Evolutionary conservation across 2,329 filamentous ascomycete species (phyloP), one percentile per base, ranked within the genome.

Genomic region (Alternaria brassicae): DNA sequence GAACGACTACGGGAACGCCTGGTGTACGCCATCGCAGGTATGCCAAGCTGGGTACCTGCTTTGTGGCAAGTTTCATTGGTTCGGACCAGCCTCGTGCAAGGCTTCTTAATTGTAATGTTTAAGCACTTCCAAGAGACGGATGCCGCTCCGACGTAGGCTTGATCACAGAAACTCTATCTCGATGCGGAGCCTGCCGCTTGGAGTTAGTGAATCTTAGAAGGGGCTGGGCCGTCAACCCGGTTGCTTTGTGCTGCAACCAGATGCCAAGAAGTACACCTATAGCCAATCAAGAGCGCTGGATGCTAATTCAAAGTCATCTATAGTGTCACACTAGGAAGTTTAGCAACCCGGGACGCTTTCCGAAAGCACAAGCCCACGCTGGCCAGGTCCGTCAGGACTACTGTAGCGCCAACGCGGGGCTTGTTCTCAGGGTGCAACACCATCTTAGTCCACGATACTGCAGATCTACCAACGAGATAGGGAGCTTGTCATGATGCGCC

Each of bases 41-140:
- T 27, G 42, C 42, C 17, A 47, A 47, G 42, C 12, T 47, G 27
- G 42, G 42, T 47, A 47, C 42, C 17, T 47, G 42, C 42, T 32
- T 32, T 19, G 10, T 10, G 2, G 6, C 27, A 21, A 3, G 6
- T 21, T 5, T 32, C 6, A 47, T 32, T 47, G 27, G 42, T 21
- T 6, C 27, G 27, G 42, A 21, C 12, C 27, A 6, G 27, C 42
- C 12, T 21, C 27, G 42, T 7, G 17, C 42, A 32, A 0, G 12
- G 7, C 27, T 47, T 19, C 27, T 32, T 28, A 32, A 30, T 32
- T 8, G 27, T 30, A 21, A 32, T 3, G 27, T 21, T 30, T 32
- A 32, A 47, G 42, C 42, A 32, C 9, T 47, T 47, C n/a, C 27
- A 19, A n/a, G 10, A 4, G 3, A 47, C 42, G 27, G 42, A n/a